Evolutionary conservation across 176 grass and related monocot species (phyloP).

Genomic region (Triticum timopheevii): DNA sequence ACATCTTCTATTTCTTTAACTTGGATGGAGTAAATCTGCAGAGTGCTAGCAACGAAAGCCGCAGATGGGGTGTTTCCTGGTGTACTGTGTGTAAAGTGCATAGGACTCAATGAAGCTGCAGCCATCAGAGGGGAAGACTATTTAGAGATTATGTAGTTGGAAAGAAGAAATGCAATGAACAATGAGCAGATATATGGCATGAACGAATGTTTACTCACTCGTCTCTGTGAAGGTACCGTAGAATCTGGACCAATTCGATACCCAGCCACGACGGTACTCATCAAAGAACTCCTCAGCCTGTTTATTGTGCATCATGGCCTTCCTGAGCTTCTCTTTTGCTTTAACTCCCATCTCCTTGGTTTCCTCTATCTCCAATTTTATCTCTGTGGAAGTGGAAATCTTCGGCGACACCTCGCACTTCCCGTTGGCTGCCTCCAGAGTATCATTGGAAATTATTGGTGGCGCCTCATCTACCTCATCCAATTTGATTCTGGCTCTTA

Average conservation of each 20-base stretch:
- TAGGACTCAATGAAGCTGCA: slow-evolving; percentile 4
- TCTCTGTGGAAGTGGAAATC: neutral
- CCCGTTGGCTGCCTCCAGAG: neutral
- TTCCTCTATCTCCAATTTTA: neutral
- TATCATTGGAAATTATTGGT: too few relatives aligned
- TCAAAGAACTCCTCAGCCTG: neutral
- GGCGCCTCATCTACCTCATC: too few relatives aligned
- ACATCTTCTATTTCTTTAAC: neutral
- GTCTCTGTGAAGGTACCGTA: neutral
- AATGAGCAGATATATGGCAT: neutral
- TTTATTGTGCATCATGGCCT: too few relatives aligned
- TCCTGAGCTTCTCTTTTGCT: too few relatives aligned
- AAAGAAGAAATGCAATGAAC: neutral
- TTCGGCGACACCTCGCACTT: neutral
- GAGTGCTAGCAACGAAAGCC: neutral
- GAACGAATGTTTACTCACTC: neutral
- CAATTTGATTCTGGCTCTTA: too few relatives aligned
- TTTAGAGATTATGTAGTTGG: neutral
- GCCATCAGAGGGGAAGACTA: neutral
- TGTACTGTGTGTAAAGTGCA: neutral
- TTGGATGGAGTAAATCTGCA: slow-evolving; percentile 5
- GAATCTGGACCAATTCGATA: neutral
- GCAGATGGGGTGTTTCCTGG: neutral
- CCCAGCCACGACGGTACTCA: neutral
- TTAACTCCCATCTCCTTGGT: neutral